Percentiles rank a stretch among this genome's conserved stretches.
These are phyloP conservation scores for Synchytrium microbalum DNA, from an alignment of 371 early-diverging fungal species.

Conservation along the genomic window DNA sequence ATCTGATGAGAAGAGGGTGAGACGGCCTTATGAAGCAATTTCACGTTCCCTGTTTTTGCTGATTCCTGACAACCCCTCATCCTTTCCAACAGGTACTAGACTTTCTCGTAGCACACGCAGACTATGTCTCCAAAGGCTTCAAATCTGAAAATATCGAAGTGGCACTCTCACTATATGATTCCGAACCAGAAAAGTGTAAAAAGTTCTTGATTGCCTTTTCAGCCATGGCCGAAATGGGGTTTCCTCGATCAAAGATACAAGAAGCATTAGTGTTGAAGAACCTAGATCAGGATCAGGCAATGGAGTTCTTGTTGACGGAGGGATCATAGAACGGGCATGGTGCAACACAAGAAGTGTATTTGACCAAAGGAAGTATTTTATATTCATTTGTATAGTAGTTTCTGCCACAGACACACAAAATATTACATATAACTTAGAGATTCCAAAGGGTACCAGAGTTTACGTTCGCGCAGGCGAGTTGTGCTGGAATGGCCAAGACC, in stretches of 20 bases:
- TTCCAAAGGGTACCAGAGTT: too few relatives aligned
- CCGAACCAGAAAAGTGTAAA: slow-evolving; percentile 7
- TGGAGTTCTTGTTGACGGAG: not conserved
- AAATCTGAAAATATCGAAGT: slow-evolving; percentile 13
- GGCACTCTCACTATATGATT: slow-evolving; percentile 6
- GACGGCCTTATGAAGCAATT: not conserved
- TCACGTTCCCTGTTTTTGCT: slow-evolving; percentile 2
- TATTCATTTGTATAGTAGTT: not conserved
- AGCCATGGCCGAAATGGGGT: slow-evolving; percentile 6
- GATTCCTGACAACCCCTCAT: too few relatives aligned
- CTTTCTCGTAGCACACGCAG: slow-evolving; percentile 12
- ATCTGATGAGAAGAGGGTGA: slow-evolving; percentile 16
- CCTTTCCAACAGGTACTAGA: slow-evolving; percentile 13
- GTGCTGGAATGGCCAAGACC: too few relatives aligned
- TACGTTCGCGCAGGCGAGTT: too few relatives aligned
- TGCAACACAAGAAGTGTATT: too few relatives aligned
- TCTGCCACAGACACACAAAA: not conserved
- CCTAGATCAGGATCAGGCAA: not conserved
- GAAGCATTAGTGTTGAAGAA: not conserved
- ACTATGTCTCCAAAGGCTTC: slow-evolving; percentile 5
- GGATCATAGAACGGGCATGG: too few relatives aligned
- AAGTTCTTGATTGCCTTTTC: slow-evolving; percentile 12
- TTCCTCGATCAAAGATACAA: not conserved
- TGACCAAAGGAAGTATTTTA: too few relatives aligned
- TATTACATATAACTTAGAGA: too few relatives aligned